A percentile compares a stretch with the other conserved stretches of the same genome.
Evolutionary conservation across 2,329 filamentous ascomycete genomes (phyloP).

Genomic region (Talaromyces sp.): DNA sequence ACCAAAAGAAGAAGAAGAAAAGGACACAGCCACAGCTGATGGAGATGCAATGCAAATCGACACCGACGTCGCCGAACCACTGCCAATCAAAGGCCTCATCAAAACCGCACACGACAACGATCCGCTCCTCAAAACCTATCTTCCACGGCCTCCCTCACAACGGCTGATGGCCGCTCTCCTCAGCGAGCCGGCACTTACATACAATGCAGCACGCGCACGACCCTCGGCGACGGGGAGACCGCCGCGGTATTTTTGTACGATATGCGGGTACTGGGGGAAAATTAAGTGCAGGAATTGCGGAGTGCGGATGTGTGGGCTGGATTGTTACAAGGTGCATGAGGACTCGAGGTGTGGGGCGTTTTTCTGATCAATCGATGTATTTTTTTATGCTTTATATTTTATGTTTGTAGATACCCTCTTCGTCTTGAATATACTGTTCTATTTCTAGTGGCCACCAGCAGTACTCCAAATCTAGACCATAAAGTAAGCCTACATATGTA

Average conservation of each 20-base stretch:
- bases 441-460: background rate
- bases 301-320: constrained; percentile 41
- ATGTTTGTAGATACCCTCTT: background rate
- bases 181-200: constrained; percentile 41
- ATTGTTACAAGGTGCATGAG: constrained; percentile 43
- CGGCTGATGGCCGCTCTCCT: constrained; percentile 40
- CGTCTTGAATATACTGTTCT: background rate
- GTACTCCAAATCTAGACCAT: background rate
- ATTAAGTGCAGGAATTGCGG: constrained; percentile 44
- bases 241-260: constrained; percentile 39
- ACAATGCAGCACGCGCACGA: constrained; percentile 39
- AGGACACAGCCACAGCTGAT: constrained; percentile 11
- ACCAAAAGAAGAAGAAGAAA: constrained; percentile 4
- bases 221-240: constrained; percentile 27
- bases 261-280: constrained; percentile 48
- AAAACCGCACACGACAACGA: constrained; percentile 35
- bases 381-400: background rate
- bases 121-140: constrained; percentile 36
- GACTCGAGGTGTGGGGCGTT: constrained; percentile 42
- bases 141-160: constrained; percentile 38
- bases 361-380: constrained; percentile 19
- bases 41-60: constrained; percentile 6
- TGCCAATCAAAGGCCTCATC: constrained; percentile 17
- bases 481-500: background rate
- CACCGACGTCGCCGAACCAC: background rate